Evolutionary conservation across 305 asterid species (phyloP).

Genomic region (Solanum aculeatissimum): DNA sequence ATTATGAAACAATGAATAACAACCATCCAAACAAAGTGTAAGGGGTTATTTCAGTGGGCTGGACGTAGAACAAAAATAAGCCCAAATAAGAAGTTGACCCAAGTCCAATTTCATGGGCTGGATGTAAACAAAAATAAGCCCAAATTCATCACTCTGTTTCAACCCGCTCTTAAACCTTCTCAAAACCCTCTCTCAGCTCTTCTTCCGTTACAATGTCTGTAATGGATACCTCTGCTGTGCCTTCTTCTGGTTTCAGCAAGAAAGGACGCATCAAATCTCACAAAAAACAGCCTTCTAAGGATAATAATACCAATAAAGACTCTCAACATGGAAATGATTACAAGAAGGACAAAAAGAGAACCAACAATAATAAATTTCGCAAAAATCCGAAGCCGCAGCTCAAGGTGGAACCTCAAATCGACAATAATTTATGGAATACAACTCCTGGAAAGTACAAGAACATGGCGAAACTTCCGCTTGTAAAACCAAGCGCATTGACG

Average conservation of each 20-base stretch:
- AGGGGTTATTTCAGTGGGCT: too few species aligned
- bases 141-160: not conserved
- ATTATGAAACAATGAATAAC: too few species aligned
- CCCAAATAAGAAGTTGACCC: not conserved
- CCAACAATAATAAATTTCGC: not conserved
- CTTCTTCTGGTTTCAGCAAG: slow-evolving; percentile 66
- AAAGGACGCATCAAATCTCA: slow-evolving; percentile 33
- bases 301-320: not conserved
- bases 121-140: not conserved
- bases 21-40: too few species aligned
- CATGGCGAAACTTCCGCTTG: slow-evolving; percentile 67
- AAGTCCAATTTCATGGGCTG: not conserved
- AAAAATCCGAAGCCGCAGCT: not conserved
- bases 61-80: not conserved
- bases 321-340: not conserved
- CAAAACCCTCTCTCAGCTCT: not conserved
- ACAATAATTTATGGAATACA: slow-evolving; percentile 13
- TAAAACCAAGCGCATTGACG: slow-evolving; percentile 40
- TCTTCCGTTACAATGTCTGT: not conserved
- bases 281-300: not conserved
- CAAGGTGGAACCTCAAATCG: not conserved
- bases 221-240: slow-evolving; percentile 27
- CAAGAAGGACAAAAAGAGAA: not conserved
- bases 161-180: not conserved
- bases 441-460: slow-evolving; percentile 31